Evolutionary conservation across 495 filamentous ascomycete genomes (phyloP).

Genomic region (Penicillium arizonense): DNA sequence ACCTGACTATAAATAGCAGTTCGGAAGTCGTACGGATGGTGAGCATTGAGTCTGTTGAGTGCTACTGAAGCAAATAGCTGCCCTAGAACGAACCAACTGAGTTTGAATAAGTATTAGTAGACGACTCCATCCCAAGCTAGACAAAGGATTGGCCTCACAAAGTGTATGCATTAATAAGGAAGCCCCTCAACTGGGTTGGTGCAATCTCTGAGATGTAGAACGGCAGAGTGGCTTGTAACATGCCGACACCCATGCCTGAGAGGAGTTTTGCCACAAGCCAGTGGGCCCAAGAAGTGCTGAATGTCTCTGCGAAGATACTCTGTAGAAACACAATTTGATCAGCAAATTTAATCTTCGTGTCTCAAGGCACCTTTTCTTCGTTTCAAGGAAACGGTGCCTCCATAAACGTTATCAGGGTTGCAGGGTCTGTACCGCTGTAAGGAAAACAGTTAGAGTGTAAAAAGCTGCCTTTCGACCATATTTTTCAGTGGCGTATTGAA

Average conservation of each 20-base stretch:
- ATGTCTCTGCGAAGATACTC: conserved; percentile 37
- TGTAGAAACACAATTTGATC: conserved; percentile 26
- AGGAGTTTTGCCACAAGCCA: conserved; percentile 43
- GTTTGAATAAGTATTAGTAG: no score
- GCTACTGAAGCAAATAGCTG: conserved; percentile 41
- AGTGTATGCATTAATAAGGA: conserved; percentile 39
- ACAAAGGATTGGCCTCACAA: conserved; percentile 24
- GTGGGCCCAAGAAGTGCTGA: conserved; percentile 33
- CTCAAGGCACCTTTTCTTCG: no score
- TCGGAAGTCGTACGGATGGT: conserved; percentile 30
- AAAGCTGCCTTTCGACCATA: conserved; percentile 31
- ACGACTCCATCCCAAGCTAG: no score
- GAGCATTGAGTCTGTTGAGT: conserved; percentile 25
- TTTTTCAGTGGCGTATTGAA: conserved; percentile 31
- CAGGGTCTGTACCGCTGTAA: no score
- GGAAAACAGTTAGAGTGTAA: conserved; percentile 6
- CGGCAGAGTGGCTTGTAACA: conserved; percentile 41
- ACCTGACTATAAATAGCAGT: conserved; percentile 43
- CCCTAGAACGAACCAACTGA: conserved; percentile 42
- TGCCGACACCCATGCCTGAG: conserved; percentile 40
- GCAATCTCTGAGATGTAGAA: conserved; percentile 40
- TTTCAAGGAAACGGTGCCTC: no score
- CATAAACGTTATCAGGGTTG: no score
- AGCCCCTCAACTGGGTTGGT: conserved; percentile 36
- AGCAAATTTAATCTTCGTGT: no score